phyloP scores from a whole-genome alignment of 106 monocot species.

The Dendrobium catenatum region DNA sequence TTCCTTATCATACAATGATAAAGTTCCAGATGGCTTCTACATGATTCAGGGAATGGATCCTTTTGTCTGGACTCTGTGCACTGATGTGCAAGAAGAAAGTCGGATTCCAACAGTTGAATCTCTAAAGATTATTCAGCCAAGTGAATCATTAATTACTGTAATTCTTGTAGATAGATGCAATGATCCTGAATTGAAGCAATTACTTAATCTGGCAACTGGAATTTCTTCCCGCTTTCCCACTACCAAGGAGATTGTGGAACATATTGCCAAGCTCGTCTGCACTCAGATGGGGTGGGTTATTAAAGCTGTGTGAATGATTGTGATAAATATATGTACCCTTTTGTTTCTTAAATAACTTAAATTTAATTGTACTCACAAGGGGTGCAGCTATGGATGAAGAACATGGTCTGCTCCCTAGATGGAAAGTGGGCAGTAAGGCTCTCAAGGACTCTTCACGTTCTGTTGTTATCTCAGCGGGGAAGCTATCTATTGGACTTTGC shows the following conservation, averaged over 20 bases:
- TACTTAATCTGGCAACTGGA: slow-evolving; percentile 40
- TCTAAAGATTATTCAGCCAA: slow-evolving; percentile 41
- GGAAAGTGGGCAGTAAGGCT: slow-evolving; percentile 48
- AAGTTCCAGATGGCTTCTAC: slow-evolving; percentile 93
- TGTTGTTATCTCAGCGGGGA: slow-evolving; percentile 70
- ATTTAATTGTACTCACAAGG: slow-evolving; percentile 40
- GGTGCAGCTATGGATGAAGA: slow-evolving; percentile 65
- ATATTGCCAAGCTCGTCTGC: slow-evolving; percentile 84
- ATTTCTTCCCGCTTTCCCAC: slow-evolving; percentile 46
- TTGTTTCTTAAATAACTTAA: slow-evolving; percentile 6
- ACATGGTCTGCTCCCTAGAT: slow-evolving; percentile 41
- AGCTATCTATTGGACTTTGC: slow-evolving; percentile 77
- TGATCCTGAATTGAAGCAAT: slow-evolving; percentile 58
- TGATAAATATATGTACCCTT: not conserved
- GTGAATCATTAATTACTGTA: slow-evolving; percentile 73
- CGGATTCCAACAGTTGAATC: slow-evolving; percentile 79
- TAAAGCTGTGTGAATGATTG: not conserved
- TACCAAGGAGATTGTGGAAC: slow-evolving; percentile 63
- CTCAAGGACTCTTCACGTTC: slow-evolving; percentile 45
- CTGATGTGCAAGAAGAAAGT: slow-evolving; percentile 65
- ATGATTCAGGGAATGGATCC: slow-evolving; percentile 94
- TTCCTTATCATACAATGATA: slow-evolving; percentile 73
- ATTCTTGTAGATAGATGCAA: slow-evolving; percentile 53
- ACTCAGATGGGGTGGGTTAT: slow-evolving; percentile 67
- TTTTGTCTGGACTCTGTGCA: slow-evolving; percentile 87